Evolutionary conservation across 2,329 filamentous ascomycete species (phyloP), one percentile per base, ranked within the genome.

Genomic region (Monosporascus sp.): DNA sequence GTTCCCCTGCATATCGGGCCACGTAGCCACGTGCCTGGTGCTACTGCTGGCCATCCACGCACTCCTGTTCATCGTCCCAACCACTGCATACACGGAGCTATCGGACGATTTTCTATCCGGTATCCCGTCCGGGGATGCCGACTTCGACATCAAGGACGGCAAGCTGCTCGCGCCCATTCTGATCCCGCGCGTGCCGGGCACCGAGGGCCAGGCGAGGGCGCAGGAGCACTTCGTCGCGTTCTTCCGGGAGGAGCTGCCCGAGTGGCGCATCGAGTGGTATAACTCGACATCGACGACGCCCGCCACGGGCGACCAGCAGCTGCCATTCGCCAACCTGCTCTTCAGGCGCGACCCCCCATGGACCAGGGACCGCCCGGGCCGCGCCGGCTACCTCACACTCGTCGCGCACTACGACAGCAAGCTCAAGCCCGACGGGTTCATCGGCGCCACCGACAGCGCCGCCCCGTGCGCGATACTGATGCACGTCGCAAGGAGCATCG

Each of bases 331-430:
- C 52, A 95, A 96, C 64, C 73, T 95, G 41, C 85, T 95, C 50
- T 82, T 89, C 26, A 85, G 83, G 46, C 81, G 89, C 49, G 89
- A 94, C 70, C 91, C 91, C 43, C 90, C 91, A 7, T 91, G 88
- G 85, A 76, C 84, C 2, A 70, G 78, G 40, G 73, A 77, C 0
- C 90, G 90, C 0, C 83, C 91, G 0, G 90, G 91, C 0, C 83
- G 91, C 66, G 82, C 88, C 16, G 87, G 86, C 49, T 75, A 87
- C 50, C 73, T 95, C 60, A 90, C 88, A 4, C 75, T 95, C 48
- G 91, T 90, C 8, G 91, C 90, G 36, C 91, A 95, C 66, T 95
- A 93, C 68, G 90, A 95, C 64, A 88, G 83, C 67, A 91, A 91
- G 71, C 75, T 86, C 47, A 75, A 75, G 17, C 89, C 90, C 0